Evolutionary conservation across 1,284 basidiomycete species (phyloP).

Genomic region (Cryptococcus depauperatus): DNA sequence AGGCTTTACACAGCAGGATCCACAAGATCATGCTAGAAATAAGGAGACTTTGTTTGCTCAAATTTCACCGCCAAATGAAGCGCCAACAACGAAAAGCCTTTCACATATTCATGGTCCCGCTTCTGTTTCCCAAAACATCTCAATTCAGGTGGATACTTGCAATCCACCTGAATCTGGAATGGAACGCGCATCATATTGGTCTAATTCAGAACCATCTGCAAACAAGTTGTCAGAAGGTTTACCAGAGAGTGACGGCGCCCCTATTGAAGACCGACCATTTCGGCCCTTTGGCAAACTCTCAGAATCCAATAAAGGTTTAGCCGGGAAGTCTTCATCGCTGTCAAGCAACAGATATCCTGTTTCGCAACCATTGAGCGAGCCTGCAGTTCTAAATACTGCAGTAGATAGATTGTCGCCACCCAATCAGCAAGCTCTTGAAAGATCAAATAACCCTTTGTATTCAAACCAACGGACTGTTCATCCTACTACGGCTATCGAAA

Average conservation of each 20-base stretch:
- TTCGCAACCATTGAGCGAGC: neutral
- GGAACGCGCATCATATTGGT: too few relatives aligned
- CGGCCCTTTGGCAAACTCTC: constrained; percentile 8
- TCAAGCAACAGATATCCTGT: neutral
- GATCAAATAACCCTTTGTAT: constrained; percentile 1
- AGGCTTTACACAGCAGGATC: too few relatives aligned
- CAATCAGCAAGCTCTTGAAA: neutral
- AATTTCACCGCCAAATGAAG: too few relatives aligned
- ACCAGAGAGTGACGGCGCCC: too few relatives aligned
- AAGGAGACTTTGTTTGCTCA: neutral
- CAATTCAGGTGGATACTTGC: too few relatives aligned
- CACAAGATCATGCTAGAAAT: too few relatives aligned
- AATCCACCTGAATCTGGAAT: too few relatives aligned
- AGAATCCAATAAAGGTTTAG: neutral
- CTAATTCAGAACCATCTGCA: too few relatives aligned
- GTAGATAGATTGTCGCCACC: neutral
- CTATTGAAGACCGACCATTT: constrained; percentile 8
- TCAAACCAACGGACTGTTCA: constrained; percentile 6
- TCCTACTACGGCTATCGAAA: constrained; percentile 10
- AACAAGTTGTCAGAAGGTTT: neutral
- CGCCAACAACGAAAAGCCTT: too few relatives aligned
- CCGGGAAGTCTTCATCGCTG: neutral
- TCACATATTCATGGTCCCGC: too few relatives aligned
- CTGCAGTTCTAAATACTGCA: neutral
- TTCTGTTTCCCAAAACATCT: too few relatives aligned